Conservation (phyloP, 192 early-diverging fungal species). For the Chytriomyces confervae region DNA sequence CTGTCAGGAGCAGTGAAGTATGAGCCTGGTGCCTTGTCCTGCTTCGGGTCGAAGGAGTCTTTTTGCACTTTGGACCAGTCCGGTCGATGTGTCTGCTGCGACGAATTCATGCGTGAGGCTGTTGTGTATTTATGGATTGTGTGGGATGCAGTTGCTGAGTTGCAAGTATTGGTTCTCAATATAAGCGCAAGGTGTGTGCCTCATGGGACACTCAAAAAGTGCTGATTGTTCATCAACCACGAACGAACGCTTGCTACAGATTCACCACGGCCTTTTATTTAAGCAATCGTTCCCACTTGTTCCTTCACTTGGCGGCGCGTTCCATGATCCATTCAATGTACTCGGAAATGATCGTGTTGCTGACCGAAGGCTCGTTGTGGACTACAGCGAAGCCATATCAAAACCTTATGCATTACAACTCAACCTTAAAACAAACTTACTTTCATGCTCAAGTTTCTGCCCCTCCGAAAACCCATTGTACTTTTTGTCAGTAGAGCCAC, state of each 20-base stretch:
- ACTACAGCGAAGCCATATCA: neutral
- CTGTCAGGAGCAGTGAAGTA: slow-evolving; percentile 25
- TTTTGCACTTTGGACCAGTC: no score
- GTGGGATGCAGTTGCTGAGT: neutral
- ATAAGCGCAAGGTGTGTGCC: neutral
- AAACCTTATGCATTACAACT: neutral
- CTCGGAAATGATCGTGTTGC: slow-evolving; percentile 20
- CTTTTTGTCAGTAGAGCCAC: slow-evolving; percentile 25
- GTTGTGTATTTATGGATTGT: neutral
- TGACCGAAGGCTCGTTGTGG: slow-evolving; percentile 34
- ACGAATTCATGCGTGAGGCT: no score
- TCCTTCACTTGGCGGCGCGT: slow-evolving; percentile 1
- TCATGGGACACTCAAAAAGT: neutral
- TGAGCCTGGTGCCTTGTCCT: slow-evolving; percentile 13
- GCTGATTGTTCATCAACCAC: neutral
- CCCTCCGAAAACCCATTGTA: slow-evolving; percentile 23
- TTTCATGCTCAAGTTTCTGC: slow-evolving; percentile 24
- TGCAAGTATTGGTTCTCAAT: neutral
- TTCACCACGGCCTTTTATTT: neutral
- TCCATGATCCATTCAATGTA: slow-evolving; percentile 35
- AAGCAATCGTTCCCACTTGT: neutral
- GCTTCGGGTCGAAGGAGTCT: slow-evolving; percentile 8
- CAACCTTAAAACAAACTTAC: neutral
- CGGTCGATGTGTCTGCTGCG: no score
- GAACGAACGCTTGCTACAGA: neutral